Evolutionary conservation across 179 eudicot genomes (phyloP), one percentile per base, ranked within the genome.

Genomic region (Silene vulgaris): DNA sequence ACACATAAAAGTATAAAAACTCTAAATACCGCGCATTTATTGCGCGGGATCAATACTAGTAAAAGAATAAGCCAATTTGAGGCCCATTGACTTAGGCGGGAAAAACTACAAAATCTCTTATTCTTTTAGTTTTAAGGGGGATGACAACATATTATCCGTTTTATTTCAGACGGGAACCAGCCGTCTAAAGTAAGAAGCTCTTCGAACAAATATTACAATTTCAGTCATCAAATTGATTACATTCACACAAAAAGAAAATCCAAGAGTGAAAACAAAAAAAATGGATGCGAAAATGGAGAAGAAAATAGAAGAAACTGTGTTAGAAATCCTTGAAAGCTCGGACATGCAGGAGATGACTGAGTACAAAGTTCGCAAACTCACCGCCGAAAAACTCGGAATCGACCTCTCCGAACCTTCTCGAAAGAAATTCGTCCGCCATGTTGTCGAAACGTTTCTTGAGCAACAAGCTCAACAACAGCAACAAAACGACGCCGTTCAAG

Each of bases 271-370:
- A 67, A 13, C 23, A 62, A 52, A 4, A 60, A 75, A 8, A 57
- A 90, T 90, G 92, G 89, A 86, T 14, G 68, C 75, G 0, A 80
- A 77, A 50, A 83, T 79, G 69, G 74, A 78, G 67, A 63, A 81
- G 61, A 85, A 62, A 64, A 90, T 91, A 75, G 77, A 87, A 76
- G 85, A 86, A 57, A 86, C 90, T 1, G 97, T 94, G 32, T 0
- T 82, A 12, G 88, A 86, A 63, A 88, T 95, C 28, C 89, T 95
- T 2, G 74, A 71, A 28, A 83, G 28, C 56, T 86, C 96, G 0
- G 89, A 95, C 80, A 89, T 92, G 93, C 85, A 86, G 56, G 83
- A 88, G 57, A 87, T 86, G 61, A 89, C 99, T 0, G 99, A 92
- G 75, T 81, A 14, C 85, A 85, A 85, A 71, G 85, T 95, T 76